These are phyloP conservation scores for Protostelium mycophagum DNA, from an alignment of 78 protist genomes.

Conservation along the genomic window DNA sequence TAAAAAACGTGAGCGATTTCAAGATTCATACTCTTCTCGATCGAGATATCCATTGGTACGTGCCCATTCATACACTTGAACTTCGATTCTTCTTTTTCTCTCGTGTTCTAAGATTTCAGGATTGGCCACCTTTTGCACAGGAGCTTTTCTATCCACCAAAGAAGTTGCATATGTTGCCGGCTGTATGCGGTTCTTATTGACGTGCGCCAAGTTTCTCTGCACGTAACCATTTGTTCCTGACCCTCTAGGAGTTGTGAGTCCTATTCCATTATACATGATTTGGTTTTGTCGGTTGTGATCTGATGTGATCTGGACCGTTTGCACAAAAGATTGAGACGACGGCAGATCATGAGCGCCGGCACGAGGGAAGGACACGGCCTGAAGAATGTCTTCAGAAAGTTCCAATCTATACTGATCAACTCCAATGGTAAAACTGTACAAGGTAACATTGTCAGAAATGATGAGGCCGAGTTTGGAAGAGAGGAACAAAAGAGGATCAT, in stretches of 20 bases:
- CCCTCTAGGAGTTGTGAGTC: conserved; percentile 66
- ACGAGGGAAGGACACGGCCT: neutral
- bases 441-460: neutral
- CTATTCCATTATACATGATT: conserved; percentile 82
- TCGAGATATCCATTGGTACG: neutral
- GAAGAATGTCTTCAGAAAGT: neutral
- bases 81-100: conserved; percentile 32
- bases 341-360: neutral
- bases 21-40: neutral
- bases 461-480: neutral
- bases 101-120: conserved; percentile 34
- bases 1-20: too few relatives aligned
- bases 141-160: neutral
- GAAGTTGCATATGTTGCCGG: neutral
- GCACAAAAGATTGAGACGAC: neutral
- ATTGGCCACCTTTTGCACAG: conserved; percentile 2
- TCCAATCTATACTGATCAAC: neutral
- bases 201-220: conserved; percentile 21
- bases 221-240: conserved; percentile 79
- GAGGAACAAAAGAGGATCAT: neutral
- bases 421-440: neutral
- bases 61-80: neutral
- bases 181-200: neutral
- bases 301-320: too few relatives aligned
- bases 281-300: neutral